Conservation (phyloP, 768 basidiomycete species). For the Podaxis rugospora region DNA sequence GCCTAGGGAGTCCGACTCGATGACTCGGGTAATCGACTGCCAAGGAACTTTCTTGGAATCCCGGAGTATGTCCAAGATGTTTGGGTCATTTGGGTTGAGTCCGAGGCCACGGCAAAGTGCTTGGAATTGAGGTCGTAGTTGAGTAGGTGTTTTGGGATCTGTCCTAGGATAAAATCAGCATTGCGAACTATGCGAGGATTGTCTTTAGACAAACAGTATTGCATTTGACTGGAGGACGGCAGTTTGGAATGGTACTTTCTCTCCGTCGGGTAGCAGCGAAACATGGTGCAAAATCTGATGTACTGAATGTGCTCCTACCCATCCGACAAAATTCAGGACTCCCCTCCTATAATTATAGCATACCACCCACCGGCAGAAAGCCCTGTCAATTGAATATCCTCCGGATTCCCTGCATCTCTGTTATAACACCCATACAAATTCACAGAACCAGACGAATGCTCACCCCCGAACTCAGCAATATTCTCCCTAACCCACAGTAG, state of each 20-base stretch:
- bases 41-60: constrained; percentile 46
- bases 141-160: constrained; percentile 54
- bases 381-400: constrained; percentile 58
- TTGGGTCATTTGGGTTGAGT: constrained; percentile 48
- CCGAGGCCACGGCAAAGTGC: constrained; percentile 54
- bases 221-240: constrained; percentile 73
- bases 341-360: background rate
- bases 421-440: background rate
- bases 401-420: constrained; percentile 47
- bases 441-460: constrained; percentile 2
- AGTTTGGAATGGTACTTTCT: constrained; percentile 59
- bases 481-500: constrained; percentile 70
- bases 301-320: constrained; percentile 65
- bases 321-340: background rate
- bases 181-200: background rate
- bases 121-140: constrained; percentile 58
- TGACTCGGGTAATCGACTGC: constrained; percentile 46
- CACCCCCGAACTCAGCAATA: constrained; percentile 67
- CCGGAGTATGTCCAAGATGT: constrained; percentile 46
- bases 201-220: constrained; percentile 47
- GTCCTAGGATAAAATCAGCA: constrained; percentile 25
- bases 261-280: constrained; percentile 53
- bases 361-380: constrained; percentile 60
- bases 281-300: constrained; percentile 72
- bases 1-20: constrained; percentile 55